Evolutionary conservation across 306 rosid species (phyloP), one percentile per base, ranked within the genome.

Genomic region (Cicer judaicum): DNA sequence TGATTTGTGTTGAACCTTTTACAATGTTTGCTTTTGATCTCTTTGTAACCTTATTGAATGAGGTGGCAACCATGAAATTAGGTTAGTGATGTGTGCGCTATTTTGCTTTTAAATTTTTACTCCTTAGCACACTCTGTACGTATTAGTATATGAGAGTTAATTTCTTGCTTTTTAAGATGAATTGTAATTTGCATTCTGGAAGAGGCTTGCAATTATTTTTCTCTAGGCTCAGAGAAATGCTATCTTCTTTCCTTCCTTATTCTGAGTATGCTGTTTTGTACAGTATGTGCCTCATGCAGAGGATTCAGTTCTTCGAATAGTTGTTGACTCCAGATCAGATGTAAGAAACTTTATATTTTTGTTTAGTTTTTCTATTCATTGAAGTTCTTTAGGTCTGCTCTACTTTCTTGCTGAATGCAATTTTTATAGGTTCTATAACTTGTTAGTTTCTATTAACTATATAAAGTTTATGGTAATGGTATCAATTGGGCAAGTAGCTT

Each of bases 241-340:
- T 40, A 39, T 49, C 64, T 57, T 65, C 9, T 44, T n/a, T 9
- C 15, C 39, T 76, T 13, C 47, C 15, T 19, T 52, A 12, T 41
- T 63, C 56, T 42, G 74, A 65, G 70, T 59, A 9, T 66, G 48
- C 38, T 79, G 49, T 73, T 44, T 64, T 80, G 9, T 80, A 43
- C 89, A 94, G 99, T 94, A 94, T 81, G 18, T 90, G 73, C 96
- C 99, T 66, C 88, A 80, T 73, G 81, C 87, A 47, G 96, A 74
- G 84, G 99, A 94, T 86, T 87, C 92, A 40, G 85, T 94, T 21
- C 91, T 94, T 74, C 97, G 99, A 78, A 90, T 94, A 62, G 89
- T 94, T 74, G 88, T 86, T 38, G 97, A 94, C 88, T 75, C 88
- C 70, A 88, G 84, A 89, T 78, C 92, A 10, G 99, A 94, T 78